A percentile compares a stretch with the other conserved stretches of the same genome.
Evolutionary conservation across 2,329 filamentous ascomycete genomes (phyloP).

Genomic region (Blastomyces percursus): DNA sequence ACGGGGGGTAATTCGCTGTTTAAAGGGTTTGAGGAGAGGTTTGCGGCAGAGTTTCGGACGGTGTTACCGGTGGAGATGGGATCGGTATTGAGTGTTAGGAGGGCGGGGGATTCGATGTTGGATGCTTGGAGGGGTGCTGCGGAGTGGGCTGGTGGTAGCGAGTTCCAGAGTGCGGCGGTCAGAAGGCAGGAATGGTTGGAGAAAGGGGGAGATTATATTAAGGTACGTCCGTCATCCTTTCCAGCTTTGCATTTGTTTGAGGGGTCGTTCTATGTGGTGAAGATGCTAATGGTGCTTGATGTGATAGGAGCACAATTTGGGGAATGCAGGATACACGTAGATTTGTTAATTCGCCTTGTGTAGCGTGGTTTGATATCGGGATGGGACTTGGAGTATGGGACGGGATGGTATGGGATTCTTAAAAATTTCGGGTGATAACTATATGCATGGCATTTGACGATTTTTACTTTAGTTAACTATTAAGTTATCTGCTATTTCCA

Average conservation of each 20-base stretch:
- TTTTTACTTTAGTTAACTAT: neutral
- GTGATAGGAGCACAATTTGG: slow-evolving; percentile 8
- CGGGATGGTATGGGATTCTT: neutral
- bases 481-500: neutral
- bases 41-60: slow-evolving; percentile 60
- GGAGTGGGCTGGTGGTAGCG: slow-evolving; percentile 55
- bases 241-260: neutral
- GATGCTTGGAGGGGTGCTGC: slow-evolving; percentile 95
- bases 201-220: slow-evolving; percentile 89
- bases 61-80: slow-evolving; percentile 54
- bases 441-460: neutral
- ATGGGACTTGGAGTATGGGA: neutral
- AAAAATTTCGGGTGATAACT: neutral
- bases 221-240: slow-evolving; percentile 38
- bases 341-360: neutral
- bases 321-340: slow-evolving; percentile 4
- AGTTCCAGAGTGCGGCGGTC: slow-evolving; percentile 52
- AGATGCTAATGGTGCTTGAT: neutral
- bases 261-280: neutral
- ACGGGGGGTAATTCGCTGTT: slow-evolving; percentile 91
- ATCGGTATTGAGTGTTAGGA: slow-evolving; percentile 56
- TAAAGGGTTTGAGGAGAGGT: slow-evolving; percentile 70
- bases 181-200: slow-evolving; percentile 76
- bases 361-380: neutral
- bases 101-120: slow-evolving; percentile 62